phyloP scores from a whole-genome alignment of 2,329 filamentous ascomycete genomes.

The Penicillium olsonii region DNA sequence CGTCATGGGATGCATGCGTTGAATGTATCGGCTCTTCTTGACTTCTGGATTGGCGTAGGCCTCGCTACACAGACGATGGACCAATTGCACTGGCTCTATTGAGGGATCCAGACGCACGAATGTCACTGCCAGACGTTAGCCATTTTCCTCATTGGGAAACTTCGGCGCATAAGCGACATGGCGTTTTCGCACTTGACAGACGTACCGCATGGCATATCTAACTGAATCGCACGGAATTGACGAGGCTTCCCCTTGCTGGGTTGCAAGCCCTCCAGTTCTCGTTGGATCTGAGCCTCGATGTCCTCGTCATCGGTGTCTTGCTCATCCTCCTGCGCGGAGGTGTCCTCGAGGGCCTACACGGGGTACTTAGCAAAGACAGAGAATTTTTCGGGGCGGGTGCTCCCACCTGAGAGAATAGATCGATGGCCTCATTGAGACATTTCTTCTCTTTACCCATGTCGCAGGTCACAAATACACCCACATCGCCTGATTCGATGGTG shows the following conservation, averaged over 20 bases:
- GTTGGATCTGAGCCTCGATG: conserved; percentile 62
- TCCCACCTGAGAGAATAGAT: conserved; percentile 58
- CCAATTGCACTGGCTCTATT: conserved; percentile 61
- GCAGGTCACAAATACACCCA: conserved; percentile 65
- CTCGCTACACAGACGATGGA: conserved; percentile 60
- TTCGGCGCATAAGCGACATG: conserved; percentile 6
- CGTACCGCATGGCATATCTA: conserved; percentile 54
- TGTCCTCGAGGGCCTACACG: conserved; percentile 15
- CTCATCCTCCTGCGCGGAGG: conserved; percentile 21
- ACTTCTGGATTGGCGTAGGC: conserved; percentile 52
- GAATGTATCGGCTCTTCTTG: conserved; percentile 60
- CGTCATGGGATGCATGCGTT: conserved; percentile 62
- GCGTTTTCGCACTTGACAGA: conserved; percentile 1
- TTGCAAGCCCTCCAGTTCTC: conserved; percentile 58
- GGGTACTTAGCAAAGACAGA: conserved; percentile 8
- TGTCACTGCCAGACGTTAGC: conserved; percentile 47
- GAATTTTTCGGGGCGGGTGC: too few relatives aligned
- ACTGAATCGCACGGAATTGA: conserved; percentile 54
- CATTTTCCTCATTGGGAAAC: conserved; percentile 18
- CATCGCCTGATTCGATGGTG: conserved; percentile 52
- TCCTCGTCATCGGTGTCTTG: conserved; percentile 47
- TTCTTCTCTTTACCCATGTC: conserved; percentile 63
- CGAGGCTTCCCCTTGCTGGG: conserved; percentile 48
- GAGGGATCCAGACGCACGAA: conserved; percentile 60
- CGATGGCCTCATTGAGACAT: conserved; percentile 58